Base-by-base conservation (phyloP, 73 alveolate genomes). In the Paraurostyla sp. region DNA sequence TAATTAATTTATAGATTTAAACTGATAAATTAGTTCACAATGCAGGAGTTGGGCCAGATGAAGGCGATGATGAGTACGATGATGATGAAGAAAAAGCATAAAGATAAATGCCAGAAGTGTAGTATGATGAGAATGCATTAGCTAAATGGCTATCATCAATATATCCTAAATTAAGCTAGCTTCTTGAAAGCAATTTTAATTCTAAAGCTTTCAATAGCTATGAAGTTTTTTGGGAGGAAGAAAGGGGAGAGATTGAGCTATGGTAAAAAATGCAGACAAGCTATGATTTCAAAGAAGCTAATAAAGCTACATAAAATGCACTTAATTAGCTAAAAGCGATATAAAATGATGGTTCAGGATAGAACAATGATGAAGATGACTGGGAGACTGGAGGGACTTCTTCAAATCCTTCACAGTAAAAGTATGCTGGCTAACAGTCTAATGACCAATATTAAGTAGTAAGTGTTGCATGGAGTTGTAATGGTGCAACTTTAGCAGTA, bases 401-500 rank as follows among this genome's bases (percentile, higher is more conserved):
- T 1, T 40, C 76, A n/a, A 23, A 32, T 22, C 7, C 78, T 1
- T 11, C n/a, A n/a, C n/a, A n/a, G n/a, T n/a, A n/a, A n/a, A n/a
- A n/a, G n/a, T n/a, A n/a, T n/a, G 38, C 27, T 38, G 84, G 84
- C 6, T 6, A 4, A 58, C 80, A 76, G 18, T 75, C 58, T 11
- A 92, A 92, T 29, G 76, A 68, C 15, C 25, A 86, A 20, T 81
- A 84, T 42, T 92, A 92, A 73, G 95, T 90, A 30, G 91, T 92
- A 11, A 81, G 88, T 71, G 87, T 92, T 7, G 59, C 93, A 30
- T 94, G 98, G 98, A 92, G 89, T 80, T 94, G 96, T 41, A 94
- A 93, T 51, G 98, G 98, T 0, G 62, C 94, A 48, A 92, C 93
- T 15, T n/a, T 94, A n/a, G 98, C 98, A 25, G 96, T 95, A 13